These are phyloP conservation scores for Dactylis glomerata DNA, from an alignment of 176 grass and related monocot species.

Conservation along the genomic window DNA sequence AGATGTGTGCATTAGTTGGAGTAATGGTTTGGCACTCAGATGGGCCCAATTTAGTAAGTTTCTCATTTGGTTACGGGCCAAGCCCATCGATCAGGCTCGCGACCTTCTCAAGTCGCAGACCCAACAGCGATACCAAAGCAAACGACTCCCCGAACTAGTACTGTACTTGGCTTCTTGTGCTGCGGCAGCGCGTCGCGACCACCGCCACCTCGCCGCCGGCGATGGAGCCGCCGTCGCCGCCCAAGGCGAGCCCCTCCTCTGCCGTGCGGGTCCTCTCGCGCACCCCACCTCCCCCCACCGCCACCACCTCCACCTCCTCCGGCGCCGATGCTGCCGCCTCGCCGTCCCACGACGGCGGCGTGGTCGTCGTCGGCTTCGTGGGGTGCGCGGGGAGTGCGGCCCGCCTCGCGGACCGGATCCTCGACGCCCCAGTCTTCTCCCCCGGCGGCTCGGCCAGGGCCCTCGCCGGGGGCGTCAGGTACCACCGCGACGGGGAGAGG, in stretches of 20 bases:
- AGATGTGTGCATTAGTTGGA: too few species aligned
- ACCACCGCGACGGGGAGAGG: conserved; percentile 59
- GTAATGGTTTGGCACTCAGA: too few species aligned
- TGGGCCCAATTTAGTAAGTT: neutral
- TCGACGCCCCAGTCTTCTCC: conserved; percentile 67
- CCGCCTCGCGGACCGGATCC: conserved; percentile 43
- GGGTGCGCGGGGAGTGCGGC: neutral
- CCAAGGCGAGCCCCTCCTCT: neutral
- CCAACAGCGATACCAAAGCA: neutral
- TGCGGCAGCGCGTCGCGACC: neutral
- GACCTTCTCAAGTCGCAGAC: neutral
- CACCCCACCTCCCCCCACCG: neutral
- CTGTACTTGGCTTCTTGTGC: neutral
- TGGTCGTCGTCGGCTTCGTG: neutral
- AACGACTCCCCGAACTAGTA: neutral
- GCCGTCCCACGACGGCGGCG: neutral
- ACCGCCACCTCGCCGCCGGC: neutral
- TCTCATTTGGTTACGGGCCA: neutral
- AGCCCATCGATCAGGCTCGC: neutral
- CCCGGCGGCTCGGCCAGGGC: conserved; percentile 42
- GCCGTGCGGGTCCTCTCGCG: neutral
- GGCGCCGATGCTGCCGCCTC: neutral
- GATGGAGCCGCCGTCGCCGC: neutral
- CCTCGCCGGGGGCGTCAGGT: conserved; percentile 52
- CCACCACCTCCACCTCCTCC: neutral